Conservation (phyloP, 2,329 filamentous ascomycete genomes). For the Aspergillus texensis region DNA sequence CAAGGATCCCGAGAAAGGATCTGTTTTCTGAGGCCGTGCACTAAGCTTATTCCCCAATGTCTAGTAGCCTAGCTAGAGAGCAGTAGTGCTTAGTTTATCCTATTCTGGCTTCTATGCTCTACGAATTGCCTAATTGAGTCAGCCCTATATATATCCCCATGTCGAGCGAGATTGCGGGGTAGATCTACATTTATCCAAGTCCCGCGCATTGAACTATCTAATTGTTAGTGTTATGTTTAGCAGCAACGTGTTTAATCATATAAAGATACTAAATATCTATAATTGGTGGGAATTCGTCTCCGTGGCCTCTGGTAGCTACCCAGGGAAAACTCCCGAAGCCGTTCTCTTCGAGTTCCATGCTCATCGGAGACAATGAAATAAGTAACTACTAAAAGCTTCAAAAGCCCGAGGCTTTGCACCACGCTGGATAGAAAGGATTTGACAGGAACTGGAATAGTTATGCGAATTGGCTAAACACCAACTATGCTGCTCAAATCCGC, state of each 20-base stretch:
- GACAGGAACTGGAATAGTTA: neutral
- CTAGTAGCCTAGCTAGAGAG: neutral
- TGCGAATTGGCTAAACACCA: accelerated
- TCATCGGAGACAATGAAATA: neutral
- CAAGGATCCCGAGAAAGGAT: neutral
- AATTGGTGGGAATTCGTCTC: neutral
- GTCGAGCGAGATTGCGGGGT: neutral
- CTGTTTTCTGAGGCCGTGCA: neutral
- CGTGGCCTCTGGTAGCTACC: no score
- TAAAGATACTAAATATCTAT: accelerated
- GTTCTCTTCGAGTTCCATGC: neutral
- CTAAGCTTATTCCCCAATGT: accelerated
- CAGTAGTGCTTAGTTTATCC: neutral
- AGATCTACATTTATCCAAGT: neutral
- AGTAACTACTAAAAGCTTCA: neutral
- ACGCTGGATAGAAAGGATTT: neutral
- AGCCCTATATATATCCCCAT: neutral
- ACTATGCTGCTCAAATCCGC: neutral
- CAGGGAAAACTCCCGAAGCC: neutral
- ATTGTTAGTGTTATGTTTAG: accelerated
- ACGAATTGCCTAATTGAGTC: neutral
- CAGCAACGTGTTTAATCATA: neutral
- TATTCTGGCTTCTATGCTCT: neutral
- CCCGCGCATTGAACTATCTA: neutral
- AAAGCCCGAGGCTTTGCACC: neutral